Percentiles rank a stretch among this genome's conserved stretches.
These are phyloP conservation scores for Pyrenophora tritici-repentis DNA, from an alignment of 2,329 filamentous ascomycete species.

Conservation along the genomic window DNA sequence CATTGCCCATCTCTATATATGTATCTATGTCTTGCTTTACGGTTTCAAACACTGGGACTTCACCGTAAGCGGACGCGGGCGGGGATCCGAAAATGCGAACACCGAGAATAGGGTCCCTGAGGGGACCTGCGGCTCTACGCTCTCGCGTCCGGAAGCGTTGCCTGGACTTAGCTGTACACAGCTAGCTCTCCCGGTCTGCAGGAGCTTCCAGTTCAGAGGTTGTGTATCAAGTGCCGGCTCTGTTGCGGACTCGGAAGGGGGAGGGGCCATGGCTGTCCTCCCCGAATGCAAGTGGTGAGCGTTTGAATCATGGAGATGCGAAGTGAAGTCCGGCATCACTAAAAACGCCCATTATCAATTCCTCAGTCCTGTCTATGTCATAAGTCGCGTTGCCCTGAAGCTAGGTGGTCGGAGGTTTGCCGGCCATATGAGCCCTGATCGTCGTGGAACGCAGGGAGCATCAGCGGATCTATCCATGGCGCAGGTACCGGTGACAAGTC, in stretches of 20 bases:
- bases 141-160: conserved; percentile 18
- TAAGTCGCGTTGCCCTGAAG: neutral
- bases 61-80: conserved; percentile 20
- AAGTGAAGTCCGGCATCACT: conserved; percentile 9
- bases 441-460: conserved; percentile 11
- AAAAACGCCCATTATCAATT: neutral
- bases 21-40: conserved; percentile 12
- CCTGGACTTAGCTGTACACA: conserved; percentile 17
- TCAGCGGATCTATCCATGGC: conserved; percentile 11
- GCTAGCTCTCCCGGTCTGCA: conserved; percentile 17
- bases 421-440: neutral
- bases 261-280: conserved; percentile 31
- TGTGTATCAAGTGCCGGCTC: conserved; percentile 22
- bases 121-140: conserved; percentile 32
- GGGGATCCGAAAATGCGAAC: conserved; percentile 31
- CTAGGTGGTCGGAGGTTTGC: neutral
- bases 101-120: conserved; percentile 27
- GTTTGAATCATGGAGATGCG: conserved; percentile 17
- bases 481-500: conserved; percentile 8
- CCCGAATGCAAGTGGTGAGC: conserved; percentile 12
- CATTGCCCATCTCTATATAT: conserved; percentile 15
- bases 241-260: conserved; percentile 35
- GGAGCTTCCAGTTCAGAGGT: conserved; percentile 21
- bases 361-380: neutral
- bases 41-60: conserved; percentile 19